phyloP scores from a whole-genome alignment of 495 filamentous ascomycete species.

The Aspergillus ostianus region DNA sequence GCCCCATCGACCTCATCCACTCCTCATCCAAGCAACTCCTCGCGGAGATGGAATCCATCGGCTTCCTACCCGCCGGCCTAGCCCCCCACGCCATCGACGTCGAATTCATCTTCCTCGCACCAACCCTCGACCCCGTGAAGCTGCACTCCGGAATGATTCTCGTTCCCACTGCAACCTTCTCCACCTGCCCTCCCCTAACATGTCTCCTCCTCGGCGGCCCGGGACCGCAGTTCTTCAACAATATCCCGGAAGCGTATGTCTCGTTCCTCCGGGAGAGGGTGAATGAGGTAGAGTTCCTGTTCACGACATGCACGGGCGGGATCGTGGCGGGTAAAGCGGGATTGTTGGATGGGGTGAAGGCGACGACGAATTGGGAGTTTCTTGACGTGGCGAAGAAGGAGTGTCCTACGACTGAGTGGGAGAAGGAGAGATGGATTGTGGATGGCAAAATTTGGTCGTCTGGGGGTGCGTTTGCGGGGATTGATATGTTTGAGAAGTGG shows the following conservation, averaged over 20 bases:
- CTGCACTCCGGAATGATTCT: background rate
- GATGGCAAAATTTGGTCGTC: constrained; percentile 1
- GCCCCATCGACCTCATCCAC: background rate
- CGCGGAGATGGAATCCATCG: background rate
- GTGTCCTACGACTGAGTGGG: background rate
- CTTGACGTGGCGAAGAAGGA: background rate
- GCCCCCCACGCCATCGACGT: background rate
- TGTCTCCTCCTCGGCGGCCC: background rate
- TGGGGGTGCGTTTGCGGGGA: constrained; percentile 2
- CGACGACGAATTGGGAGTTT: constrained; percentile 1
- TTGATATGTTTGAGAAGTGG: constrained; percentile 4
- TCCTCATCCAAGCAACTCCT: background rate
- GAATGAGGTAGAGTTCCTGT: background rate
- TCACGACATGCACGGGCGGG: background rate
- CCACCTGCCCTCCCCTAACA: background rate
- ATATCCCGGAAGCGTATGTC: constrained; percentile 1
- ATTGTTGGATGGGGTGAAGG: background rate
- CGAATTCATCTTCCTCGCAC: constrained; percentile 2
- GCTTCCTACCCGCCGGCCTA: background rate
- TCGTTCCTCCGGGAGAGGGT: background rate
- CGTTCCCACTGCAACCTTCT: background rate
- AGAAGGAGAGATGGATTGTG: background rate
- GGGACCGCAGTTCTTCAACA: background rate
- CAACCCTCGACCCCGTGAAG: background rate
- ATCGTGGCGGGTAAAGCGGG: constrained; percentile 1